Evolutionary conservation across 108 stramenopile genomes (phyloP), one percentile per base, ranked within the genome.

Genomic region (Bacterosira constricta): DNA sequence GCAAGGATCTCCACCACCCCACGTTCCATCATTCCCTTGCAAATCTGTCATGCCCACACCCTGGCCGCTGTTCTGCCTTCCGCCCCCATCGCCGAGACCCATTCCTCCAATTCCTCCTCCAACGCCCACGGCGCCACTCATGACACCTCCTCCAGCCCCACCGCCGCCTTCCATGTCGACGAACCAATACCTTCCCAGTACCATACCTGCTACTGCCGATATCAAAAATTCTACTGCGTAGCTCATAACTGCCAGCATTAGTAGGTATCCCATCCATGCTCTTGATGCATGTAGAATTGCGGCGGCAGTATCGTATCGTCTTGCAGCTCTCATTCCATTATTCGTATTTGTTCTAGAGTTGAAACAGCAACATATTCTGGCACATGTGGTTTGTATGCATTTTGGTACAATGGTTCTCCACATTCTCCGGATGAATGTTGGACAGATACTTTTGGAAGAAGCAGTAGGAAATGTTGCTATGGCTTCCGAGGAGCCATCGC

Each of bases 191-290:
- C 75, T 37, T 27, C 75, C 75, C 12, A 68, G 27, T 3, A 77
- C 67, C 61, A 77, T 63, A 6, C 75, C 75, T 4, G 69, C 12
- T 0, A 77, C 49, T 20, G 75, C 56, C 3, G 65, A 69, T 25
- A 69, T 51, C 25, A 77, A 29, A 41, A 77, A 77, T 47, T 77
- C 75, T 10, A 77, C 37, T 18, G 67, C 61, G 35, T 77, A 77
- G 26, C 58, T 62, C 75, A 77, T 77, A 20, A 77, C 75, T 38
- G 75, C 75, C 25, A 77, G 53, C 75, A 77, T 77, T 0, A 77
- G 67, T 0, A 69, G 36, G 26, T 77, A 77, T 0, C 75, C 75
- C 35, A 77, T 29, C 60, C 47, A 69, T 6, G 62, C 61, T 61
- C 75, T 17, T 17, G 44, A 31, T 38, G 67, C 66, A 27, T 77